Evolutionary conservation across 1,139 yeast species (phyloP), one percentile per base, ranked within the genome.

Genomic region (Nakaseomyces bracarensis): DNA sequence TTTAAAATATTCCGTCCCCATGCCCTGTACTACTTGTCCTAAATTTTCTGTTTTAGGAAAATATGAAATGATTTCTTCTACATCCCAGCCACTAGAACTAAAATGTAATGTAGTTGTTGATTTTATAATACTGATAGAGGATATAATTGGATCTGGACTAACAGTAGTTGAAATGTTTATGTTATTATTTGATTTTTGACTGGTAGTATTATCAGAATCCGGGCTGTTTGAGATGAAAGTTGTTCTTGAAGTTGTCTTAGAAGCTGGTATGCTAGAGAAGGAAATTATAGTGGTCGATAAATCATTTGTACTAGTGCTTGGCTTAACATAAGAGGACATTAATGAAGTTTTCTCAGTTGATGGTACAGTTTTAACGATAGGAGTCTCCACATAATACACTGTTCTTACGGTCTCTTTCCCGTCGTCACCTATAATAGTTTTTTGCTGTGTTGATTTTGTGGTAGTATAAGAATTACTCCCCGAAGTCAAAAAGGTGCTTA

Each of bases 51-150:
- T 30, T 30, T 7, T 10, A 19, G 15, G 6, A 18, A 18, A 30
- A 14, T 30, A 30, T 4, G 35, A 30, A 18, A 30, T 19, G 6
- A 30, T 18, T 18, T 30, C 15, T 6, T 11, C 35, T 10, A 30
- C 35, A 30, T 13, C 16, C 35, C 35, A 30, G 7, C 14, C 35
- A 30, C 23, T 19, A 7, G 35, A 30, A 14, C 35, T 30, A 11
- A 10, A 30, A 19, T 30, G 35, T 10, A 11, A 9, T 16, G 35
- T 30, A 8, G 21, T 18, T 18, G 35, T 30, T 16, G 35, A 30
- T 19, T 30, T 22, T 10, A 30, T 4, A 10, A 30, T 18, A 14
- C 23, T 30, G 35, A 1, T 28, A 5, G 16, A 15, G 14, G 31
- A 28, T 28, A 5, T 5, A 28, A 10, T 7, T 22, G 25, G 25